These are phyloP conservation scores for Entomortierella chlamydospora DNA, from an alignment of 192 early-diverging fungal species.

Conservation along the genomic window DNA sequence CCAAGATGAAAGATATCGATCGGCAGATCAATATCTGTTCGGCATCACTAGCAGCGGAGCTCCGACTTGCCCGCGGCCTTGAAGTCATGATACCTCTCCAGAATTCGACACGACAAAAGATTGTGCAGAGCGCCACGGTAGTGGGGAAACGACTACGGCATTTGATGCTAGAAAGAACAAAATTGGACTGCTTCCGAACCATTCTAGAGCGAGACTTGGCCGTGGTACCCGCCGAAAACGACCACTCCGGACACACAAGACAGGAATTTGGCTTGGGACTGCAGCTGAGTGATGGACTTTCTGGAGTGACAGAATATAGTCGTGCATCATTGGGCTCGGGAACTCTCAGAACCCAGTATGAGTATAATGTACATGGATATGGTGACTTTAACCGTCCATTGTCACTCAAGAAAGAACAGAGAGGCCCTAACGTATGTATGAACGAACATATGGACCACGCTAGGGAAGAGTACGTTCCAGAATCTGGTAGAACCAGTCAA, in stretches of 20 bases:
- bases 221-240: not conserved
- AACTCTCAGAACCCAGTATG: not conserved
- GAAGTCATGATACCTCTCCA: constrained; percentile 75
- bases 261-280: not conserved
- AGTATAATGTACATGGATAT: not conserved
- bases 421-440: not conserved
- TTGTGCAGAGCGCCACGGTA: constrained; percentile 64
- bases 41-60: constrained; percentile 62
- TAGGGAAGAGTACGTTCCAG: constrained; percentile 37
- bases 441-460: constrained; percentile 22
- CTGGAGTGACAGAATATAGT: constrained; percentile 19
- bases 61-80: constrained; percentile 73
- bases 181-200: constrained; percentile 78
- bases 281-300: not conserved
- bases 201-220: constrained; percentile 67
- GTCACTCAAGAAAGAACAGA: constrained; percentile 1
- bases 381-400: not conserved
- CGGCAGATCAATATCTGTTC: constrained; percentile 61
- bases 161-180: constrained; percentile 68
- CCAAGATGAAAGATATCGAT: constrained; percentile 62
- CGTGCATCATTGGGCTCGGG: constrained; percentile 2
- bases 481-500: constrained; percentile 34
- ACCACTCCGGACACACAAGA: not conserved
- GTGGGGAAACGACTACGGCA: constrained; percentile 67
- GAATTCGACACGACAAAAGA: constrained; percentile 70